Evolutionary conservation across 306 rosid species (phyloP), one percentile per base, ranked within the genome.

Genomic region (Astragalus membranaceus): DNA sequence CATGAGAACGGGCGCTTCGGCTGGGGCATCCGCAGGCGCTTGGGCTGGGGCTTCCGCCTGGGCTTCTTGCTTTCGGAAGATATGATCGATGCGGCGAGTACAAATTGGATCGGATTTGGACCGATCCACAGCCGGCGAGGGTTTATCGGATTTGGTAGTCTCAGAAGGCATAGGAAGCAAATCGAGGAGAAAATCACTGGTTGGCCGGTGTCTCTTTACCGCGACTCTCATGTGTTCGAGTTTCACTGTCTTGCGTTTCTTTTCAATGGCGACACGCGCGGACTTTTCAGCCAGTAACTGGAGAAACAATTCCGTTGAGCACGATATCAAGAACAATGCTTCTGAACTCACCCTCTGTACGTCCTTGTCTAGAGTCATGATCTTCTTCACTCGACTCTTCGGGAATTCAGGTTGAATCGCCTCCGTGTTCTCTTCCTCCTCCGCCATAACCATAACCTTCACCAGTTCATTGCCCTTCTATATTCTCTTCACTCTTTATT

Each of bases 201-300:
- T 89, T 1, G 91, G 88, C 0, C 76, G 84, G 75, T 95, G 95
- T 66, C 89, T 88, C 86, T 89, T 89, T 23, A 84, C 92, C 17
- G 95, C 89, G 67, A 66, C 48, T 57, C 89, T 62, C 0, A 88
- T 10, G 75, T 91, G 92, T 23, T 91, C 95, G 0, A 91, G 87
- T 77, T 87, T 95, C 67, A 95, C 87, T 6, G 79, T 87, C 86
- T 85, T 88, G 57, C 97, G 89, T 59, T 95, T 89, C 95, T 88
- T 89, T 83, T 84, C 95, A 2, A 33, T 44, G 0, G 88, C 85
- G 5, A 75, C 84, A 11, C 77, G 79, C 7, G 91, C 90, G 5
- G 98, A 88, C 15, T 79, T 84, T 62, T 87, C 87, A 32, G 97
- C 97, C 3, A 94, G 83, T 47, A 87, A 86, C 35, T 77, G 78